Percentiles rank a stretch among this genome's conserved stretches.
These are phyloP conservation scores for Spizellomyces punctatus DNA, from an alignment of 192 early-diverging fungal genomes.

Conservation along the genomic window DNA sequence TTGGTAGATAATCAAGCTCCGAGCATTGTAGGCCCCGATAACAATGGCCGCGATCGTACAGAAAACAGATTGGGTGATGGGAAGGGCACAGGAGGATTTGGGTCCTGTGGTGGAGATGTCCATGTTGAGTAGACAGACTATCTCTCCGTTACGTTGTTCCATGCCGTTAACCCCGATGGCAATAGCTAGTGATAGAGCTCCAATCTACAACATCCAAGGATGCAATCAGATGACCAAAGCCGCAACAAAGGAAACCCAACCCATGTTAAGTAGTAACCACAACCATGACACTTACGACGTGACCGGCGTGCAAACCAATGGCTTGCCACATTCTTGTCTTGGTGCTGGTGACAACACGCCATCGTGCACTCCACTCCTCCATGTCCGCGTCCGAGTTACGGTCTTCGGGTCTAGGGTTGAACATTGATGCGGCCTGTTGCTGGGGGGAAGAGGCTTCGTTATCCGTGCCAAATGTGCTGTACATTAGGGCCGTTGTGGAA, in stretches of 20 bases:
- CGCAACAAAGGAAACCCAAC: too few species aligned
- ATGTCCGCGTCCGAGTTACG: not conserved
- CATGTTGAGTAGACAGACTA: not conserved
- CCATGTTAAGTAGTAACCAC: not conserved
- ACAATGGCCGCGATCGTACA: not conserved
- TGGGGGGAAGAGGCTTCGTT: not conserved
- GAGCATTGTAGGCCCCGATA: not conserved
- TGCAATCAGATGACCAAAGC: too few species aligned
- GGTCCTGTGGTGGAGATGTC: not conserved
- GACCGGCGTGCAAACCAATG: not conserved
- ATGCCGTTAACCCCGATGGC: not conserved
- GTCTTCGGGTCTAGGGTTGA: not conserved
- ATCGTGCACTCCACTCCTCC: conserved; percentile 14
- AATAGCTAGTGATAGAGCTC: too few species aligned
- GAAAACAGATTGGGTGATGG: not conserved
- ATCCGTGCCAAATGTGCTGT: too few species aligned
- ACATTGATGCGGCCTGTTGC: not conserved
- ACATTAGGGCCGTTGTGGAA: too few species aligned
- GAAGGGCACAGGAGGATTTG: not conserved
- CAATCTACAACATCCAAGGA: too few species aligned
- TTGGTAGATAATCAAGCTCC: too few species aligned
- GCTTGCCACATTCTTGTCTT: conserved; percentile 1
- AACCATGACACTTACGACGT: conserved; percentile 4
- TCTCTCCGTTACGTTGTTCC: not conserved
- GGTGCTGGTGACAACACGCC: conserved; percentile 20